Evolutionary conservation across 2,329 filamentous ascomycete species (phyloP).

Genomic region (Plenodomus tracheiphilus): DNA sequence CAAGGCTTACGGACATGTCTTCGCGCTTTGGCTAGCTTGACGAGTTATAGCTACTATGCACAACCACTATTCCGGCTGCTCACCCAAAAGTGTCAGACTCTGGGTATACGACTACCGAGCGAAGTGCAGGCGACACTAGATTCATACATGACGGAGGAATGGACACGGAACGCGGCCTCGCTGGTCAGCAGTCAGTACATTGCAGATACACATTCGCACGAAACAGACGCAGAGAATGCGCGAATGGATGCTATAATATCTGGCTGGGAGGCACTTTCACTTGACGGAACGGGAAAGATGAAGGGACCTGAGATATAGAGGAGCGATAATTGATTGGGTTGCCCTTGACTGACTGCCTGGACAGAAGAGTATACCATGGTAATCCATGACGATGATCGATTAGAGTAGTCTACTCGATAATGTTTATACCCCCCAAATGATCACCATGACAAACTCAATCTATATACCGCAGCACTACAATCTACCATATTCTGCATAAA

Average conservation of each 20-base stretch:
- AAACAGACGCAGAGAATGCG: constrained; percentile 15
- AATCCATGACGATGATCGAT: no score
- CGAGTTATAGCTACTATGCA: constrained; percentile 32
- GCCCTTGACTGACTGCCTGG: background rate
- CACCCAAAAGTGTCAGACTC: constrained; percentile 28
- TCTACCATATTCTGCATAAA: no score
- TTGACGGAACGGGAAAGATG: constrained; percentile 10
- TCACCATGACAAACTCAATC: no score
- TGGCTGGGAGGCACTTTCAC: constrained; percentile 27
- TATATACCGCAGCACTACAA: no score
- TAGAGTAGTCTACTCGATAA: no score
- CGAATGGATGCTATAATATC: constrained; percentile 36
- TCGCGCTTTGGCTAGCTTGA: constrained; percentile 24
- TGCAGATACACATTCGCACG: constrained; percentile 25
- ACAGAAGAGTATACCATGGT: no score
- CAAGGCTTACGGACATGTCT: constrained; percentile 33
- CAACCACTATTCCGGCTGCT: constrained; percentile 34
- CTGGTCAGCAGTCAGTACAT: constrained; percentile 37
- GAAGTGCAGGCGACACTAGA: constrained; percentile 25
- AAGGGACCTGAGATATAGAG: background rate
- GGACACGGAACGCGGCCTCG: constrained; percentile 31
- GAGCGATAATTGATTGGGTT: background rate
- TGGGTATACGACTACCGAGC: constrained; percentile 24
- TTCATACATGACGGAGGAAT: constrained; percentile 32
- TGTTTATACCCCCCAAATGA: no score